phyloP scores from a whole-genome alignment of 1,284 basidiomycete species.

The Sanguinoderma infundibulare region DNA sequence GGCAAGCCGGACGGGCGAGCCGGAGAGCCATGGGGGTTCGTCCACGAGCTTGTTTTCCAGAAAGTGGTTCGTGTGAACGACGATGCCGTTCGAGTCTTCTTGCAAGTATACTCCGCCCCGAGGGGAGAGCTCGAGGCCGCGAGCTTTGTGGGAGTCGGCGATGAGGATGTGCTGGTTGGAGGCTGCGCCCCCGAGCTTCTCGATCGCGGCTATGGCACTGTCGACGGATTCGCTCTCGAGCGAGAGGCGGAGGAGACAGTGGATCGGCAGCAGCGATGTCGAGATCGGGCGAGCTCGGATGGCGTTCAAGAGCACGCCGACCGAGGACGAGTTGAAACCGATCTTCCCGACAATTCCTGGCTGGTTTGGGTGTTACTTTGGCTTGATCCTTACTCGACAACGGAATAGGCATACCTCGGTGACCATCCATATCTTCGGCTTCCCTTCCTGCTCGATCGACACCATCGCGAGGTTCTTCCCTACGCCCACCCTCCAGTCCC shows the following conservation, averaged over 20 bases:
- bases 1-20: conserved; percentile 37
- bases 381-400: too few species aligned
- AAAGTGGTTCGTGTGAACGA: conserved; percentile 43
- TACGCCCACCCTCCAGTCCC: conserved; percentile 42
- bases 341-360: conserved; percentile 45
- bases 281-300: conserved; percentile 39
- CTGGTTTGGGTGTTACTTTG: conserved; percentile 13
- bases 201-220: conserved; percentile 33
- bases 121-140: conserved; percentile 39
- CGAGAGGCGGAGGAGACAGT: conserved; percentile 38
- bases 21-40: conserved; percentile 38
- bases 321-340: conserved; percentile 41
- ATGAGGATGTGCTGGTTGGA: conserved; percentile 43
- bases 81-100: conserved; percentile 33
- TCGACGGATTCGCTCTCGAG: conserved; percentile 38
- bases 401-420: conserved; percentile 31
- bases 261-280: conserved; percentile 38
- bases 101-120: conserved; percentile 32
- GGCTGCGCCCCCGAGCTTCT: conserved; percentile 37
- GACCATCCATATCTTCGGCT: conserved; percentile 42
- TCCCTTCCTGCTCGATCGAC: conserved; percentile 33
- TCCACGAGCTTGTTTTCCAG: conserved; percentile 37
- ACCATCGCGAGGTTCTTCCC: conserved; percentile 39
- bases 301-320: conserved; percentile 42
- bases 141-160: conserved; percentile 31